phyloP scores from a whole-genome alignment of 2,329 filamentous ascomycete genomes.

The Fusarium staphyleae region DNA sequence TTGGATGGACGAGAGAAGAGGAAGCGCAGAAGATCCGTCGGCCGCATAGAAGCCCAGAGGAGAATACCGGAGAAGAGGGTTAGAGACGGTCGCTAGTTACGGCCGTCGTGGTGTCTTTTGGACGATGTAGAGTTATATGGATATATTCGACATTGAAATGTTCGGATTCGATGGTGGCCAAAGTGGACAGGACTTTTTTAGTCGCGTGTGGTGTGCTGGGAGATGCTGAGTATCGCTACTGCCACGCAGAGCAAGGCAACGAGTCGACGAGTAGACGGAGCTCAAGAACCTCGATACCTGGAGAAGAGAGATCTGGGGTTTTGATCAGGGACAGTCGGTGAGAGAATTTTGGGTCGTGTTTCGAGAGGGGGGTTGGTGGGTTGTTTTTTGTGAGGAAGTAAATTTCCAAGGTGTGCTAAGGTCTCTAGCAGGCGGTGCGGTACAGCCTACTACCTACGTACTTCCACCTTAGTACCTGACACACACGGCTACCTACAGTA shows the following conservation, averaged over 20 bases:
- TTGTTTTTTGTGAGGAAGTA: constrained; percentile 19
- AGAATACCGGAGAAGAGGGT: constrained; percentile 31
- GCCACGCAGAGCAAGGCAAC: not conserved
- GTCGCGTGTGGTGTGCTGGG: constrained; percentile 33
- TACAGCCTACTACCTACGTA: no score
- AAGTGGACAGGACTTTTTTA: not conserved
- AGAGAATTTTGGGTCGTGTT: constrained; percentile 37
- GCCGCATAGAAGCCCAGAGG: constrained; percentile 78
- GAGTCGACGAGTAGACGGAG: not conserved
- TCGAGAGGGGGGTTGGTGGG: constrained; percentile 20
- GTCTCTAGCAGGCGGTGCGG: constrained; percentile 32
- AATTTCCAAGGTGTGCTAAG: constrained; percentile 34
- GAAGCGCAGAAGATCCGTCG: constrained; percentile 88
- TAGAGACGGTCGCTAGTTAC: constrained; percentile 37
- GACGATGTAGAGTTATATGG: constrained; percentile 33
- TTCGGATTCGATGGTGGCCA: not conserved
- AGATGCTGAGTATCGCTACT: not conserved
- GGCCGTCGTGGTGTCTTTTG: constrained; percentile 38
- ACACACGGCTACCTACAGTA: no score
- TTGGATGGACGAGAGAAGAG: constrained; percentile 89
- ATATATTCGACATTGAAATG: constrained; percentile 41
- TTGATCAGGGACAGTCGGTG: constrained; percentile 30
- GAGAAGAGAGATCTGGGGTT: constrained; percentile 11
- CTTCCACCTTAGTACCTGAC: no score
- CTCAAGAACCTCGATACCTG: not conserved